Percentiles rank a stretch among this genome's conserved stretches.
Evolutionary conservation across 1,139 yeast species (phyloP).

Genomic region (Suhomyces anneliseae): DNA sequence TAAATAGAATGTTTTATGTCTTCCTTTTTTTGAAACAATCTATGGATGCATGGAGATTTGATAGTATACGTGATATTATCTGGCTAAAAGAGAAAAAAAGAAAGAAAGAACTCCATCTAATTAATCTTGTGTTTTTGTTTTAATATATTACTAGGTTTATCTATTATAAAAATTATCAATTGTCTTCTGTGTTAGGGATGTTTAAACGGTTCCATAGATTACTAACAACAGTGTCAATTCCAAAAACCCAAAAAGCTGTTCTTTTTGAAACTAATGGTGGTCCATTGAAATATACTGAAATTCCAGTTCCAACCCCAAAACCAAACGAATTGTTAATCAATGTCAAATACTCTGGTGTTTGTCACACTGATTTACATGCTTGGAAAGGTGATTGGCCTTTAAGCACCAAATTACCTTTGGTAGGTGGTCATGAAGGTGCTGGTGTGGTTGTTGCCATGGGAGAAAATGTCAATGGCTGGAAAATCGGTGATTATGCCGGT

Average conservation of each 20-base stretch:
- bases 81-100: too few species aligned
- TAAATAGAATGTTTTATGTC: too few species aligned
- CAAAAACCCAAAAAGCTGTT: slow-evolving; percentile 70
- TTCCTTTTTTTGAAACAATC: too few species aligned
- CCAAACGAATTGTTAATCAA: slow-evolving; percentile 61
- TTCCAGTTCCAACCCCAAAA: slow-evolving; percentile 62
- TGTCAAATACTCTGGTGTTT: slow-evolving; percentile 65
- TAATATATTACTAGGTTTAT: too few species aligned
- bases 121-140: too few species aligned
- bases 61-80: too few species aligned
- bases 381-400: slow-evolving; percentile 77
- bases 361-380: slow-evolving; percentile 71
- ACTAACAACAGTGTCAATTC: slow-evolving; percentile 31
- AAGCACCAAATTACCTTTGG: slow-evolving; percentile 63
- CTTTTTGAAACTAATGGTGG: slow-evolving; percentile 71
- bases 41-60: too few species aligned
- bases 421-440: slow-evolving; percentile 88
- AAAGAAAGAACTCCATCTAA: too few species aligned
- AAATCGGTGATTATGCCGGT: slow-evolving; percentile 78
- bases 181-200: not conserved
- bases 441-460: slow-evolving; percentile 80
- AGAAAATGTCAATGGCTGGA: slow-evolving; percentile 63
- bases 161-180: not conserved
- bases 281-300: slow-evolving; percentile 58
- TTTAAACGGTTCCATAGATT: not conserved